Evolutionary conservation across 1,139 yeast genomes (phyloP).

Genomic region (Blastobotrys apis): DNA sequence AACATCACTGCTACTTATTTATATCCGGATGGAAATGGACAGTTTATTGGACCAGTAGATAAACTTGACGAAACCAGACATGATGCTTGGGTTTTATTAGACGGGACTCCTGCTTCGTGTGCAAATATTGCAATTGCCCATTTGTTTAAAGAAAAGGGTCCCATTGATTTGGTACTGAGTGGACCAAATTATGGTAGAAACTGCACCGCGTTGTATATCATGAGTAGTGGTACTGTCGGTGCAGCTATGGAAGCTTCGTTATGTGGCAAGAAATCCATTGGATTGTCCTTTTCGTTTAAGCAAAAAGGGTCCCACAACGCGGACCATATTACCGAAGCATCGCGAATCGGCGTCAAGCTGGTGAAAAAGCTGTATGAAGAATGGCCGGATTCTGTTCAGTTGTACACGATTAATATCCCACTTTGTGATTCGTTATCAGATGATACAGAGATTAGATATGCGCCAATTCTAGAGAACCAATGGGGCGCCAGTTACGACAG

Average conservation of each 20-base stretch:
- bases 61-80: conserved; percentile 33
- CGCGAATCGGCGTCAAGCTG: conserved; percentile 60
- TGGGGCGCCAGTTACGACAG: conserved; percentile 63
- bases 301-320: conserved; percentile 48
- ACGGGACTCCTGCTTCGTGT: conserved; percentile 95
- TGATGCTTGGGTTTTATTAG: conserved; percentile 77
- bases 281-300: conserved; percentile 76
- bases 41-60: conserved; percentile 68
- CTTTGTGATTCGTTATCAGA: conserved; percentile 48
- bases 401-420: conserved; percentile 84
- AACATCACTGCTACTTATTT: conserved; percentile 64
- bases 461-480: conserved; percentile 71
- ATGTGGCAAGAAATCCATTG: conserved; percentile 70
- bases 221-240: conserved; percentile 95
- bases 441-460: conserved; percentile 60
- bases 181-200: conserved; percentile 97
- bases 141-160: conserved; percentile 49
- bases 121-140: conserved; percentile 86
- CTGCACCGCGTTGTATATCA: conserved; percentile 81
- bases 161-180: conserved; percentile 79
- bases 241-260: conserved; percentile 95
- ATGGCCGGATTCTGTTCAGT: conserved; percentile 58
- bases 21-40: conserved; percentile 35
- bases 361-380: conserved; percentile 53
- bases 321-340: conserved; percentile 58